Percentiles rank a stretch among this genome's conserved stretches.
Evolutionary conservation across 1,284 basidiomycete genomes (phyloP).

Genomic region (Cryptococcus depauperatus): DNA sequence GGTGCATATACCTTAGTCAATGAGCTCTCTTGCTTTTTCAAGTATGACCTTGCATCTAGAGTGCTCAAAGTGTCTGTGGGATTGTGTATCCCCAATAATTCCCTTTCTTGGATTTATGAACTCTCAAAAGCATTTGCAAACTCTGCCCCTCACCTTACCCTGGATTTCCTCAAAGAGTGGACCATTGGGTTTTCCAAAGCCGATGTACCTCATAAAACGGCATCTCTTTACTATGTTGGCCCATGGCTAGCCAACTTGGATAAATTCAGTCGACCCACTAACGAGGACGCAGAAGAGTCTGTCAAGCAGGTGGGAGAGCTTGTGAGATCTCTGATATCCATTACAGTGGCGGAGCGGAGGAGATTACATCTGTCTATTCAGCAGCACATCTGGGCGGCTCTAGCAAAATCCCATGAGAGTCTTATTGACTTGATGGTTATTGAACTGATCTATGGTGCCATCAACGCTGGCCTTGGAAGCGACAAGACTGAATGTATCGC

Average conservation of each 20-base stretch:
- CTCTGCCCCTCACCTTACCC: constrained; percentile 67
- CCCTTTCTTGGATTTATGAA: constrained; percentile 55
- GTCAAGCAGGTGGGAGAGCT: constrained; percentile 57
- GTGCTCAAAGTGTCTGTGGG: constrained; percentile 58
- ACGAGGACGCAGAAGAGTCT: constrained; percentile 36
- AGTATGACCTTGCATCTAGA: constrained; percentile 62
- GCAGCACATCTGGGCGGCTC: constrained; percentile 64
- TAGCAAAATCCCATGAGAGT: constrained; percentile 58
- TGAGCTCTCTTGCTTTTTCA: constrained; percentile 67
- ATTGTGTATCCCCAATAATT: constrained; percentile 64
- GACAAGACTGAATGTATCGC: constrained; percentile 65
- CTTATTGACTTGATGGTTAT: constrained; percentile 65
- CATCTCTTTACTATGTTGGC: constrained; percentile 67
- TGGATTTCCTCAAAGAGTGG: constrained; percentile 80
- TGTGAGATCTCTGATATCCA: constrained; percentile 63
- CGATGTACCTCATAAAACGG: constrained; percentile 58
- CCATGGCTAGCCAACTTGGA: constrained; percentile 79
- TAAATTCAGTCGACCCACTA: constrained; percentile 61
- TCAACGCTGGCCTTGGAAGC: constrained; percentile 70
- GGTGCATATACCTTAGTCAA: constrained; percentile 70
- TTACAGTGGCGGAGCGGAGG: constrained; percentile 64
- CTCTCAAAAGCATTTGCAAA: constrained; percentile 65
- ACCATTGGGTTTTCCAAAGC: constrained; percentile 52
- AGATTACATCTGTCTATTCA: constrained; percentile 58
- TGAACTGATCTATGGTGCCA: constrained; percentile 67